These are phyloP conservation scores for Trichoderma afroharzianum DNA, from an alignment of 2,329 filamentous ascomycete genomes.

Conservation along the genomic window DNA sequence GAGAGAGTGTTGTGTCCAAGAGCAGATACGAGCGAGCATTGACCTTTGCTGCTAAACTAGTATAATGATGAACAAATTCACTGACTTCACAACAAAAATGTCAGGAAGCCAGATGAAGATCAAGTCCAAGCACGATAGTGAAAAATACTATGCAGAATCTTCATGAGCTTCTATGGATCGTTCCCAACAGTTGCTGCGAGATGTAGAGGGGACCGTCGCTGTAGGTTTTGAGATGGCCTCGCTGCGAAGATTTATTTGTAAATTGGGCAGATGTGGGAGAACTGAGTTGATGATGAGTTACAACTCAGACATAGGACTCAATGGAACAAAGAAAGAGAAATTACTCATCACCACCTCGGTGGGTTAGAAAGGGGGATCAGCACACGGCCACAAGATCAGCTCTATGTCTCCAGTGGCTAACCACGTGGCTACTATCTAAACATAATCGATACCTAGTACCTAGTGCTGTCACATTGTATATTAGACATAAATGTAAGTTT, in stretches of 20 bases:
- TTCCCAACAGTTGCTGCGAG: not conserved
- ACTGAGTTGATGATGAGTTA: not conserved
- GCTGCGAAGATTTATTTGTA: not conserved
- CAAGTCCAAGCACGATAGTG: too few relatives aligned
- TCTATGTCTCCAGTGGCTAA: not conserved
- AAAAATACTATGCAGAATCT: too few relatives aligned
- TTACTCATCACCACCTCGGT: not conserved
- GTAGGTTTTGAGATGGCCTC: not conserved
- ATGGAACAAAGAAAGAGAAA: not conserved
- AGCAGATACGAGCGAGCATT: too few relatives aligned
- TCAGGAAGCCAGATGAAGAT: too few relatives aligned
- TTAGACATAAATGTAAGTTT: not conserved
- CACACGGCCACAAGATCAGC: not conserved
- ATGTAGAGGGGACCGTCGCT: not conserved
- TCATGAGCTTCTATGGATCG: not conserved
- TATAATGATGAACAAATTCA: too few relatives aligned
- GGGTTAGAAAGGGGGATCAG: not conserved
- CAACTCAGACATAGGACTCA: not conserved
- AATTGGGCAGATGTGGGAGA: not conserved
- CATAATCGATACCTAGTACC: too few relatives aligned
- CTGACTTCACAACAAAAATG: too few relatives aligned
- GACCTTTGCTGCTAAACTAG: too few relatives aligned
- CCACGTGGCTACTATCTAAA: not conserved
- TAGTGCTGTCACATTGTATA: not conserved
- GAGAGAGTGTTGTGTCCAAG: too few relatives aligned